Conservation (phyloP, 192 early-diverging fungal genomes). For the Coemansia sp. region DNA sequence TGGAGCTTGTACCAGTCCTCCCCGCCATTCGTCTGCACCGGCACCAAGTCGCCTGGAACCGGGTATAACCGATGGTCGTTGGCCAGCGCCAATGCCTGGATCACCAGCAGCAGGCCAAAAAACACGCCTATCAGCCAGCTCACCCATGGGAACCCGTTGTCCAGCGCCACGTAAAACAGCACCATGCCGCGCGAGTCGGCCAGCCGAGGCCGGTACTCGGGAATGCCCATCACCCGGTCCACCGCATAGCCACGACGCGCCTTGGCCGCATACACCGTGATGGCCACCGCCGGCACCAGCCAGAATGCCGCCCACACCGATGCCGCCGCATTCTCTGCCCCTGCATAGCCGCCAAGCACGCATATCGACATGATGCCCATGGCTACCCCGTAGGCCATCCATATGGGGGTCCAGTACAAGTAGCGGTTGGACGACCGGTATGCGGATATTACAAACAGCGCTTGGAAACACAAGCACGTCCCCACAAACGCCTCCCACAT, state of each 20-base stretch:
- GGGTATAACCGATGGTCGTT: conserved; percentile 34
- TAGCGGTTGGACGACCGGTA: conserved; percentile 49
- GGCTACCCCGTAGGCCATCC: conserved; percentile 41
- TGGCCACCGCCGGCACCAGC: conserved; percentile 20
- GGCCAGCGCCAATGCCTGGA: conserved; percentile 52
- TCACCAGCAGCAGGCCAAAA: conserved; percentile 41
- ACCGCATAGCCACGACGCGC: conserved; percentile 52
- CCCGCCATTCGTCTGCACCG: conserved; percentile 44
- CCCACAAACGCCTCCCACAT: conserved; percentile 53
- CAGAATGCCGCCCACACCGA: conserved; percentile 43
- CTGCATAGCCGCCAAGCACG: conserved; percentile 39
- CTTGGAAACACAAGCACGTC: conserved; percentile 29
- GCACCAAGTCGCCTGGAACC: conserved; percentile 38
- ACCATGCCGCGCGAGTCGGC: conserved; percentile 31
- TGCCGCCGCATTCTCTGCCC: conserved; percentile 12
- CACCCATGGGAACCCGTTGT: conserved; percentile 39
- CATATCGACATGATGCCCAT: conserved; percentile 34
- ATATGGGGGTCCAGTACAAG: conserved; percentile 41
- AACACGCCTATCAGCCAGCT: conserved; percentile 35
- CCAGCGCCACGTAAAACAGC: conserved; percentile 35
- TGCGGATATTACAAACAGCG: conserved; percentile 51
- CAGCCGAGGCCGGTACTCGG: conserved; percentile 43
- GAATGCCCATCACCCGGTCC: conserved; percentile 54
- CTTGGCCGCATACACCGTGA: conserved; percentile 39
- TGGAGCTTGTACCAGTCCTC: conserved; percentile 49